Conservation (phyloP, 768 basidiomycete genomes). For the Clitopilus hobsonii region DNA sequence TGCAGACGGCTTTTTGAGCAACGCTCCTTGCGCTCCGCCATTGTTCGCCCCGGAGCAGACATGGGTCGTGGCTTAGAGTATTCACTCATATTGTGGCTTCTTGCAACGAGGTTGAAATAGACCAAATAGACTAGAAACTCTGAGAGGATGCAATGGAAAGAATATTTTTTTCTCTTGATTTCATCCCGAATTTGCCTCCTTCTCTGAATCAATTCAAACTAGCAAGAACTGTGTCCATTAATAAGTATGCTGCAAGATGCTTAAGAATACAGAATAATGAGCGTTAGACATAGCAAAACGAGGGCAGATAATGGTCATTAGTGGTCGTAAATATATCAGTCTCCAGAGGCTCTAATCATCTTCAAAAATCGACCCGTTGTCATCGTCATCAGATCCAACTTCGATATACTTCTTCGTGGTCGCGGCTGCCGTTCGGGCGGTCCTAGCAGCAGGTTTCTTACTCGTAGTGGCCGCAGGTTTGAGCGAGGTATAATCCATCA, state of each 20-base stretch:
- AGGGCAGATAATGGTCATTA: neutral
- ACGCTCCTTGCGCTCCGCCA: constrained; percentile 21
- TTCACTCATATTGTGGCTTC: too few relatives aligned
- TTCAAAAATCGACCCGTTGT: constrained; percentile 46
- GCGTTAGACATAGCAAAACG: neutral
- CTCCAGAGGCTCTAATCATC: constrained; percentile 13
- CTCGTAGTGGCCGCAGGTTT: constrained; percentile 37
- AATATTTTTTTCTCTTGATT: too few relatives aligned
- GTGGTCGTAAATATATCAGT: neutral
- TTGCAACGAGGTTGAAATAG: too few relatives aligned
- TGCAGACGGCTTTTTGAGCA: constrained; percentile 18
- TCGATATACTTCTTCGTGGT: constrained; percentile 66
- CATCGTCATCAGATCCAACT: constrained; percentile 42
- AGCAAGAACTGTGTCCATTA: too few relatives aligned
- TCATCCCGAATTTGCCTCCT: too few relatives aligned
- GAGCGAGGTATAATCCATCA: constrained; percentile 36
- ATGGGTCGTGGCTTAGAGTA: constrained; percentile 10
- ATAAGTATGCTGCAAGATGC: too few relatives aligned
- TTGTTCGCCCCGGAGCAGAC: constrained; percentile 18
- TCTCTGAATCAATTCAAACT: too few relatives aligned
- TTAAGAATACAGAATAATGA: neutral
- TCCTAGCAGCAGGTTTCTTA: constrained; percentile 36
- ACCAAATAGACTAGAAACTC: too few relatives aligned
- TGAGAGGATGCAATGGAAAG: too few relatives aligned
- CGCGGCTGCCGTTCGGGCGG: constrained; percentile 44